These are phyloP conservation scores for Botrytis squamosa DNA, from an alignment of 2,329 filamentous ascomycete species.

Conservation along the genomic window DNA sequence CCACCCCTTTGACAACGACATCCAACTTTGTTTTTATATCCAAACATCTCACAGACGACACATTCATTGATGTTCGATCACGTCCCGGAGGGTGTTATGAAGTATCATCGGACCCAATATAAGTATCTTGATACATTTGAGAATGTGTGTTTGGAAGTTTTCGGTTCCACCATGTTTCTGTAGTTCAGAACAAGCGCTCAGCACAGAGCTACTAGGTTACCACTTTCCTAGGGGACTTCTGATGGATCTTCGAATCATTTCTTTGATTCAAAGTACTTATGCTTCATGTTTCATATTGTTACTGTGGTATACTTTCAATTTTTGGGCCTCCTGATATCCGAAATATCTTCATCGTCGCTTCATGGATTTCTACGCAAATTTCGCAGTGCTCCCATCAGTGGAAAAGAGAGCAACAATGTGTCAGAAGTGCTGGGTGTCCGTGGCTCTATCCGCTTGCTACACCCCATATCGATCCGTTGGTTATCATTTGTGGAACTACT, in stretches of 20 bases:
- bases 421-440: background rate
- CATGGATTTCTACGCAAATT: background rate
- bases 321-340: background rate
- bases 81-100: background rate
- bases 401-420: background rate
- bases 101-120: background rate
- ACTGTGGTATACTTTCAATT: no score
- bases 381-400: fast-evolving
- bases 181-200: background rate
- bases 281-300: background rate
- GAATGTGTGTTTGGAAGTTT: background rate
- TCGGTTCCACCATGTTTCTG: background rate
- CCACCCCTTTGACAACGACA: background rate
- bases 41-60: background rate
- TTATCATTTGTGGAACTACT: background rate
- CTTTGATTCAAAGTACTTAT: background rate
- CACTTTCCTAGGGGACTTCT: background rate
- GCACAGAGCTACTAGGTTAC: background rate
- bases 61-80: no score
- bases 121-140: background rate
- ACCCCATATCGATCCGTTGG: background rate
- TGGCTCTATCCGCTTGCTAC: background rate
- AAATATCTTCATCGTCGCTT: background rate
- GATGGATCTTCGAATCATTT: background rate
- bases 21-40: background rate